Conservation (phyloP, 2,329 filamentous ascomycete genomes). For the Aureobasidium pullulans region DNA sequence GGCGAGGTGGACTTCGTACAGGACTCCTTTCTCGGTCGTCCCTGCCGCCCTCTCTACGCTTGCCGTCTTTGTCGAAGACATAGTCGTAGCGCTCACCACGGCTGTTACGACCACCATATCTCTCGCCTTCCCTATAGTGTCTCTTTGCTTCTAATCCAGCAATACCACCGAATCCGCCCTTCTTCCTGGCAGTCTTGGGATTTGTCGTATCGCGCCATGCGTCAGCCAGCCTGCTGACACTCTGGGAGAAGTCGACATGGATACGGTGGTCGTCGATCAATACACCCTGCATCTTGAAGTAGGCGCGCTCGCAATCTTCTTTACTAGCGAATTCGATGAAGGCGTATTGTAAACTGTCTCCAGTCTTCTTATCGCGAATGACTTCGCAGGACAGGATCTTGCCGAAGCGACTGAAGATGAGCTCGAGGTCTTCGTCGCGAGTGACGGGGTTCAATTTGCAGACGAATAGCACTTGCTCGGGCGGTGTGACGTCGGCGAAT, state of each 20-base stretch:
- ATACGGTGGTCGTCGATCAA: constrained; percentile 96
- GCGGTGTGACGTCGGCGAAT: constrained; percentile 94
- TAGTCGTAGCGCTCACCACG: constrained; percentile 55
- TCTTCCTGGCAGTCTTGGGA: constrained; percentile 59
- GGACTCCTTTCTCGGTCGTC: constrained; percentile 21
- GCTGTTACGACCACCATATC: constrained; percentile 33
- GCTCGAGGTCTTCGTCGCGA: constrained; percentile 83
- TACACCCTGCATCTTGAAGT: constrained; percentile 98
- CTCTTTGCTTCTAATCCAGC: constrained; percentile 79
- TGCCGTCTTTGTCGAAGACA: constrained; percentile 64
- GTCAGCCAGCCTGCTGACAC: constrained; percentile 77
- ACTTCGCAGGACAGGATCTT: constrained; percentile 94
- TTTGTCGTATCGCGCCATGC: constrained; percentile 84
- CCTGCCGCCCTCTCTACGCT: constrained; percentile 15
- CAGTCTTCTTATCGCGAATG: constrained; percentile 86
- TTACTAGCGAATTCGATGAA: constrained; percentile 97
- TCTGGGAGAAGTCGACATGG: constrained; percentile 97
- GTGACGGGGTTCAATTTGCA: constrained; percentile 98
- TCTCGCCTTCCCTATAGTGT: constrained; percentile 63
- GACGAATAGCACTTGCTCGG: constrained; percentile 94
- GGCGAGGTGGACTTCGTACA: constrained; percentile 18
- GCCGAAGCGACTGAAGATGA: constrained; percentile 96
- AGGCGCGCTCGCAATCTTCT: constrained; percentile 85
- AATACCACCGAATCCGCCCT: constrained; percentile 86
- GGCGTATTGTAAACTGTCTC: constrained; percentile 92